phyloP scores from a whole-genome alignment of 768 basidiomycete species.

The Chiua virens region DNA sequence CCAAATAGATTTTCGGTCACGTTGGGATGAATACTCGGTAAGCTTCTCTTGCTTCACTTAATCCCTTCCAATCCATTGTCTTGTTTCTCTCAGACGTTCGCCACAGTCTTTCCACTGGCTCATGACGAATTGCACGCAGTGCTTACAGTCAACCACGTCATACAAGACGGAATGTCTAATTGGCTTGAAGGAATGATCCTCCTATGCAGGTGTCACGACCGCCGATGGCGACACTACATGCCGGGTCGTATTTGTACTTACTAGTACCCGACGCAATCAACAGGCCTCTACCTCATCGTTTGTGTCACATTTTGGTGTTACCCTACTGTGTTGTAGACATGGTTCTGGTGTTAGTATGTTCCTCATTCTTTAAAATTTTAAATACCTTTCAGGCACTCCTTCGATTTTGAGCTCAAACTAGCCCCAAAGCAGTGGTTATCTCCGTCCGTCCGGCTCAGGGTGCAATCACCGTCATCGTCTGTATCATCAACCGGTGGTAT shows the following conservation, averaged over 20 bases:
- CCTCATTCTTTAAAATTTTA: too few relatives aligned
- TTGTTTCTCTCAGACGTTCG: constrained; percentile 22
- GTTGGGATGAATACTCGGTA: constrained; percentile 78
- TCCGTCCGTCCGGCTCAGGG: too few relatives aligned
- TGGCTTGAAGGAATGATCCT: constrained; percentile 89
- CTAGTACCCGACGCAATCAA: not conserved
- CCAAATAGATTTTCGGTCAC: constrained; percentile 63
- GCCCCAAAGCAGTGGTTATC: too few relatives aligned
- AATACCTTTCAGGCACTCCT: too few relatives aligned
- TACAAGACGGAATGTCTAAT: too few relatives aligned
- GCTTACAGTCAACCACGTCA: constrained; percentile 80
- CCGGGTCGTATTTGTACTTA: too few relatives aligned
- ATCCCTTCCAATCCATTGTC: constrained; percentile 71
- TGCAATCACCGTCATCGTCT: too few relatives aligned
- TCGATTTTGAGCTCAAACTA: too few relatives aligned
- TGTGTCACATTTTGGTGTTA: constrained; percentile 56
- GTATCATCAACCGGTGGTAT: too few relatives aligned
- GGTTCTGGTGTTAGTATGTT: too few relatives aligned
- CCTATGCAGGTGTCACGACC: constrained; percentile 47
- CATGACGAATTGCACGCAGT: constrained; percentile 43
- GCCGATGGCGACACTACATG: too few relatives aligned
- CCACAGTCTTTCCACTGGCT: not conserved
- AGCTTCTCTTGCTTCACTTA: constrained; percentile 82
- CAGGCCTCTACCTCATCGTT: constrained; percentile 58
- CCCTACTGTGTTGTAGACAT: constrained; percentile 34